Evolutionary conservation across 805 yeast genomes (phyloP), one percentile per base, ranked within the genome.

Genomic region (Wickerhamomyces xylosicus): DNA sequence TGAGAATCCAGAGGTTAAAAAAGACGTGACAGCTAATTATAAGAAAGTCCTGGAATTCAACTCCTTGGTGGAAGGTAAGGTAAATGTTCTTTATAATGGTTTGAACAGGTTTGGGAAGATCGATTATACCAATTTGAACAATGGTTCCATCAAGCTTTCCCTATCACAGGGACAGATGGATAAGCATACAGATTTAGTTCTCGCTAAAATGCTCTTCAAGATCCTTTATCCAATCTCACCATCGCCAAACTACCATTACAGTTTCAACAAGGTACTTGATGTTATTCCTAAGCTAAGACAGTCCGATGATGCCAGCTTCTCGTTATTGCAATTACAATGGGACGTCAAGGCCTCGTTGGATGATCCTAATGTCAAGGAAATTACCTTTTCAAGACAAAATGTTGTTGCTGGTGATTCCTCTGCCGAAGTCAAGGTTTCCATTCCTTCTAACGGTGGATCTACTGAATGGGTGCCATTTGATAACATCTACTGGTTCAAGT

Each of bases 401-500:
- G 19, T 31, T 13, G 14, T 5, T 8, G 9, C 29, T 13, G 29
- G n/a, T 4, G 29, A 25, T 25, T 4, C 29, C 14, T 13, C 9
- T 4, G 13, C 8, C 29, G 4, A 4, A 7, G 8, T 25, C n/a
- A 13, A 25, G 8, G 29, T 25, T n/a, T n/a, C n/a, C 14, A 11
- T 11, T 25, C n/a, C 13, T 13, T n/a, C 29, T 10, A 25, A 7
- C 8, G 29, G 14, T 40, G 41, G 49, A 0, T 47, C 61, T 53
- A 38, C 57, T n/a, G 47, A 51, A 1, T 62, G 68, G 65, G 20
- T 53, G 4, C 43, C 61, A 2, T 69, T 59, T 45, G 74, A 69
- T 41, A 54, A 61, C 38, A 48, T 70, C 35, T 66, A 53, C 38
- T 64, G 70, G 70, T 38, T 67, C 17, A 49, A 43, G 25, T 15